These are phyloP conservation scores for Pseudohalonectria lignicola DNA, from an alignment of 2,329 filamentous ascomycete species.

Conservation along the genomic window DNA sequence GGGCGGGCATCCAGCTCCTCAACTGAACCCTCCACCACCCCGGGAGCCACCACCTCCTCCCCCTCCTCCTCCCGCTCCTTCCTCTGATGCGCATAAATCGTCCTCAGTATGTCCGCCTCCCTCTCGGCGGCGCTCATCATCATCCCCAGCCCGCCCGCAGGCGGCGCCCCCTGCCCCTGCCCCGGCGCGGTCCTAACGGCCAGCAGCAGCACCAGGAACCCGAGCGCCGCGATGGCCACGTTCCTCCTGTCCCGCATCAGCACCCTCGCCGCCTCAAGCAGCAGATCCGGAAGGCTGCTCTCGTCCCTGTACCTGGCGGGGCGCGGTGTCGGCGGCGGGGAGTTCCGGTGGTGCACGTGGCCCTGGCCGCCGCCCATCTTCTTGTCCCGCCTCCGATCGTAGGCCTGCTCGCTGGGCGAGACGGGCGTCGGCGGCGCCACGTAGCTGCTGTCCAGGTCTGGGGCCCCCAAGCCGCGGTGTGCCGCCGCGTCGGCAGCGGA, in stretches of 20 bases:
- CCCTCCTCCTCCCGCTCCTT: slow-evolving; percentile 7
- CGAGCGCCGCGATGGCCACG: slow-evolving; percentile 42
- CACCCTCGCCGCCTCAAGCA: slow-evolving; percentile 42
- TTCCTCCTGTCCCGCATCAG: slow-evolving; percentile 49
- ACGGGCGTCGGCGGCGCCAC: slow-evolving; percentile 13
- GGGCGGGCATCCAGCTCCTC: neutral
- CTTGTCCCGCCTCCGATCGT: slow-evolving; percentile 12
- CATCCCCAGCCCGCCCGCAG: neutral
- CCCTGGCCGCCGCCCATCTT: neutral
- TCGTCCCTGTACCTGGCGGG: slow-evolving; percentile 19
- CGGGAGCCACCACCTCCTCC: slow-evolving; percentile 2
- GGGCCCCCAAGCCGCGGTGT: no score
- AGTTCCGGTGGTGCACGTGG: slow-evolving; percentile 9
- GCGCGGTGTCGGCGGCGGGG: slow-evolving; percentile 16
- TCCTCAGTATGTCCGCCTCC: slow-evolving; percentile 2
- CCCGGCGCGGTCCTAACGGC: slow-evolving; percentile 24
- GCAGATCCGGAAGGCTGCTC: slow-evolving; percentile 41
- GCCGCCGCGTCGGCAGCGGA: slow-evolving; percentile 8
- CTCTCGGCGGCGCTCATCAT: slow-evolving; percentile 2
- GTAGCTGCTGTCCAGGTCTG: slow-evolving; percentile 13
- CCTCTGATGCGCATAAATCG: slow-evolving; percentile 2
- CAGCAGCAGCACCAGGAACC: slow-evolving; percentile 40
- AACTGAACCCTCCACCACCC: neutral
- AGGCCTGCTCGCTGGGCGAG: slow-evolving; percentile 15
- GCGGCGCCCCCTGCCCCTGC: neutral